A percentile compares a stretch with the other conserved stretches of the same genome.
phyloP scores from a whole-genome alignment of 352 stramenopile species.

The Phytophthora chlamydospora region DNA sequence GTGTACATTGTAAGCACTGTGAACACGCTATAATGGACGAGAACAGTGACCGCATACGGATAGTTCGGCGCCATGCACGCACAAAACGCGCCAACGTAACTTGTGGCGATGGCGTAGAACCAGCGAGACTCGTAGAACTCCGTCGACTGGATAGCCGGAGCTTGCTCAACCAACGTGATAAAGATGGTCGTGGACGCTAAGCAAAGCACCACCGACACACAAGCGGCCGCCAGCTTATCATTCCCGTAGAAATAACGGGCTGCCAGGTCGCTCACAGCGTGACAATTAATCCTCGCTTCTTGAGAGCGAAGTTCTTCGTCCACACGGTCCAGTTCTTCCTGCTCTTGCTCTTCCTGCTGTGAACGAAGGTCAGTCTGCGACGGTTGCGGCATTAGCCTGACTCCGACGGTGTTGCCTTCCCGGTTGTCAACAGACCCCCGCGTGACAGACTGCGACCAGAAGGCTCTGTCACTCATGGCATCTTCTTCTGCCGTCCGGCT shows the following conservation, averaged over 20 bases:
- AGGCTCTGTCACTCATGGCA: conserved; percentile 1
- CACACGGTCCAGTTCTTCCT: conserved; percentile 28
- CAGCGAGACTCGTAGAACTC: conserved; percentile 56
- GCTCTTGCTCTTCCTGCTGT: conserved; percentile 22
- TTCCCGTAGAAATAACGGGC: conserved; percentile 25
- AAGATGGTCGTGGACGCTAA: conserved; percentile 33
- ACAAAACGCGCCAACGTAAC: conserved; percentile 41
- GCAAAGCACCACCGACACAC: conserved; percentile 35
- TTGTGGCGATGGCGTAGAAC: conserved; percentile 46
- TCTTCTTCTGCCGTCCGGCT: conserved; percentile 14
- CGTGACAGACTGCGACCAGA: conserved; percentile 2
- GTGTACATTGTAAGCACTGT: conserved; percentile 59
- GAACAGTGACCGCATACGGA: conserved; percentile 42
- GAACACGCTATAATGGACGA: conserved; percentile 53
- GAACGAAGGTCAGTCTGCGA: conserved; percentile 21
- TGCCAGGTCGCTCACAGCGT: conserved; percentile 32
- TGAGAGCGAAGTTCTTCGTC: conserved; percentile 29
- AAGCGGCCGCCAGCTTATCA: conserved; percentile 45
- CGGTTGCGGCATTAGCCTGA: background rate
- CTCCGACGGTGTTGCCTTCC: background rate
- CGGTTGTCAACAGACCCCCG: background rate
- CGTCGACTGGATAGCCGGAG: conserved; percentile 39
- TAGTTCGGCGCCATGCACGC: conserved; percentile 53
- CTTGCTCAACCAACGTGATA: conserved; percentile 29
- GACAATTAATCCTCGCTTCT: conserved; percentile 20